Evolutionary conservation across 2,329 filamentous ascomycete genomes (phyloP), one percentile per base, ranked within the genome.

Genomic region (Microascus cirrosus): DNA sequence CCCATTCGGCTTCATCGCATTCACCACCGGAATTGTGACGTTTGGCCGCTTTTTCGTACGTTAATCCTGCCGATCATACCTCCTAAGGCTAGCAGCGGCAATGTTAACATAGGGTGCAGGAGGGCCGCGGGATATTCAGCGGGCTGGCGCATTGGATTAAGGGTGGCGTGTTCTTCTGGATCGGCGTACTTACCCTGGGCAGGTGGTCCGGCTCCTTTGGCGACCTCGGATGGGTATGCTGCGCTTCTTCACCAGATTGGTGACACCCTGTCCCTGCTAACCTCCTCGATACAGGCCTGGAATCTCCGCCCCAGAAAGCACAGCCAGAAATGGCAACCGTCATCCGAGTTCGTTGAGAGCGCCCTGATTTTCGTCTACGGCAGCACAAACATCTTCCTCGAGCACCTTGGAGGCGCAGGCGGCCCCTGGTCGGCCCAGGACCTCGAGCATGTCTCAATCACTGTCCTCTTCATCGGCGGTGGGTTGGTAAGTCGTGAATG

Each of bases 71-170:
- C 59, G 20, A 24, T 10, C 6, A 20, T 8, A 12, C 3, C n/a
- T 24, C n/a, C 6, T 24, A 22, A 11, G 22, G 20, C 6, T 24
- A 2, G 45, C n/a, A 22, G 42, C 5, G 18, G 39, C 7, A 11
- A 20, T 50, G 45, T 20, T 50, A 2, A 50, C 45, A 50, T 11
- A 3, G 10, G 15, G 15, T 39, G 22, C 62, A 91, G 87, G 85
- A 87, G 69, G 86, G 81, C 5, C 70, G 70, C 24, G 77, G 77
- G 2, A 75, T 96, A 59, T 95, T 93, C 75, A 92, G 85, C 63
- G 90, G 93, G 1, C 77, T 96, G 50, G 93, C 93, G 8, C 93
- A 97, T 68, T 96, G 90, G 75, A 85, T 96, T 70, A 97, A 97
- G 70, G 93, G 93, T 53, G 89, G 89, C 3, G 87, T 97, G 58